Base-by-base conservation (phyloP, 164 flowering plant species). In the Aristolochia fimbriata region DNA sequence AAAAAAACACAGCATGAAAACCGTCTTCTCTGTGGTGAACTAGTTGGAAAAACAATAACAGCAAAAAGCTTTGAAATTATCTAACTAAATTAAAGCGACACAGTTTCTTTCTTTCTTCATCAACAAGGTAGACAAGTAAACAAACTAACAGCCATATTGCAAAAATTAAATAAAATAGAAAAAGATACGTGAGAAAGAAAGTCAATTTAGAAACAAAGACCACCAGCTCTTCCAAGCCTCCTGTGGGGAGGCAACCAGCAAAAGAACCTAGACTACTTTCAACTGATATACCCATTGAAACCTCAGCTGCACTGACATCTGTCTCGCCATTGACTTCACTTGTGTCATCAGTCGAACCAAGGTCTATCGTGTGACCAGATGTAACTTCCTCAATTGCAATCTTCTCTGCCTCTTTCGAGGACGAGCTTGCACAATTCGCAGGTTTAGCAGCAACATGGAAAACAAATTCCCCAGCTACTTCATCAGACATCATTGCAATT, bases 201-300 rank as follows among this genome's bases (percentile, higher is more conserved):
- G 58, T 31, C 5, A 31, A 61, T 11, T 31, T 47, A 62, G 59
- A 54, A 62, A 17, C 17, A 12, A 63, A 61, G 30, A 86, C 97
- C 97, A 87, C 97, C 64, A 89, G 94, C 76, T 89, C 97, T 71
- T 87, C 97, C 53, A 82, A 61, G 68, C 73, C 75, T 23, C 75
- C 80, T 51, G 52, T 72, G 31, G 63, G 70, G 45, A 61, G 60
- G 57, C 58, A 59, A 63, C 60, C 30, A 21, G 52, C 51, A 15
- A 51, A 65, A 49, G 68, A 50, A 65, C 68, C 50, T 31, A 37
- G 72, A 57, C 51, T 73, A 45, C 55, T 64, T n/a, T 53, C 59
- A 55, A 50, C 60, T 46, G 51, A 22, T 55, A 64, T 70, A 52
- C 60, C 50, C 25, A 46, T 41, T 47, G 62, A 70, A 41, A 79